Percentiles rank a stretch among this genome's conserved stretches.
Conservation (phyloP, 768 basidiomycete genomes). For the Tricholomella constricta region DNA sequence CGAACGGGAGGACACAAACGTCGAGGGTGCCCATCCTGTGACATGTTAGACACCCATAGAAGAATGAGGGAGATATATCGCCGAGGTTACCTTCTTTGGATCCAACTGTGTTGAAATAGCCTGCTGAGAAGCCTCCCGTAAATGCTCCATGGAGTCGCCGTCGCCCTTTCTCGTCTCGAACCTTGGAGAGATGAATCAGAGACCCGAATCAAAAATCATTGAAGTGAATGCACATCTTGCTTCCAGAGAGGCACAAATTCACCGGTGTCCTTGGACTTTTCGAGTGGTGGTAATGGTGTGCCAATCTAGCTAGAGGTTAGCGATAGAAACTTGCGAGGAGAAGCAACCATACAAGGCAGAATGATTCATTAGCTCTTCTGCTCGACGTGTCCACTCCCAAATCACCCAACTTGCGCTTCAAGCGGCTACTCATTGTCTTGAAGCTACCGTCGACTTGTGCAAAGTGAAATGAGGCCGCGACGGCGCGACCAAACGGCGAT, state of each 20-base stretch:
- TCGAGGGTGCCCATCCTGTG: slow-evolving; percentile 91
- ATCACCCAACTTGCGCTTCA: slow-evolving; percentile 22
- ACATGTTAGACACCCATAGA: not conserved
- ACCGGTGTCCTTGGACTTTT: slow-evolving; percentile 87
- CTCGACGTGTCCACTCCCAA: slow-evolving; percentile 25
- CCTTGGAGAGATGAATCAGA: slow-evolving; percentile 42
- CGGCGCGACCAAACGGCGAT: too few relatives aligned
- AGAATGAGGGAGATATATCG: not conserved
- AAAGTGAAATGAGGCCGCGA: slow-evolving; percentile 46
- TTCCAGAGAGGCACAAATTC: slow-evolving; percentile 99
- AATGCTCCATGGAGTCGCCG: slow-evolving; percentile 96
- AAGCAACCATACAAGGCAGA: slow-evolving; percentile 17
- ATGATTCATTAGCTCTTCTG: slow-evolving; percentile 19
- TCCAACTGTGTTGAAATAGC: slow-evolving; percentile 95
- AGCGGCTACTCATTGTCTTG: slow-evolving; percentile 15
- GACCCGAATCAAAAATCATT: slow-evolving; percentile 4
- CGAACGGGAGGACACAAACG: slow-evolving; percentile 86
- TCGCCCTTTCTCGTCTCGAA: slow-evolving; percentile 91
- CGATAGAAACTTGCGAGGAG: not conserved
- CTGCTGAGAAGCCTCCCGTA: slow-evolving; percentile 97
- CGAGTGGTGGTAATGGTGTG: slow-evolving; percentile 92
- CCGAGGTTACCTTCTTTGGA: slow-evolving; percentile 83
- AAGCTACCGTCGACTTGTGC: slow-evolving; percentile 16
- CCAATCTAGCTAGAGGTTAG: slow-evolving; percentile 64
- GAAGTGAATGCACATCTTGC: slow-evolving; percentile 71